Base-by-base conservation (phyloP, 2,329 filamentous ascomycete species). In the Aspergillus melleus region DNA sequence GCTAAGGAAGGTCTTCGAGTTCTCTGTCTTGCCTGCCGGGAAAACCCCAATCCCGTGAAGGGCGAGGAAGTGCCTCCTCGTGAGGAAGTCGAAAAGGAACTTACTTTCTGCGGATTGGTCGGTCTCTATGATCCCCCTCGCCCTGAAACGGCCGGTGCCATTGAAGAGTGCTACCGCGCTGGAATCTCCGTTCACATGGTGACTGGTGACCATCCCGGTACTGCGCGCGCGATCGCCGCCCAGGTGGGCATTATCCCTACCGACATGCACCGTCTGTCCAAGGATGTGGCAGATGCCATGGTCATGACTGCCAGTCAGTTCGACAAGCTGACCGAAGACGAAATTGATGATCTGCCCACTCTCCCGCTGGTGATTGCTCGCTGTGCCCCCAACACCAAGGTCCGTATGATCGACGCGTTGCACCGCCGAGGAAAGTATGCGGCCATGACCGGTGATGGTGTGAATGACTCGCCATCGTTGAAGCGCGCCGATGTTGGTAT, bases 401-500 rank as follows among this genome's bases (percentile, higher is more conserved):
- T 92, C 6, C 88, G 91, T 57, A 96, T 96, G 91, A 93, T 96
- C 55, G 90, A 92, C 39, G 77, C 76, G 1, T 60, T 79, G 42
- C 76, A 77, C 54, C 71, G 76, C 24, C 87, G 91, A 46, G 84
- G 87, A 16, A 83, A 84, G 11, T 94, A 90, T 74, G 91, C 89
- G 72, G 91, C 91, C 57, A 95, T 96, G 91, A 96, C 91, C 29
- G 92, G 92, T 66, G 92, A 96, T 65, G 91, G 92, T 57, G 91
- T 95, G 63, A 96, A 96, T 70, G 91, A 96, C 72, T 90, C 90
- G 3, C 91, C 91, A 0, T 92, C 90, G 2, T 81, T 96, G 44
- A 91, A 91, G 64, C 84, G 86, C 24, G 90, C 91, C 6, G 92
- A 96, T 72, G 91, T 96, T 12, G 91, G 90, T 66, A 96, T 95